These are phyloP conservation scores for Elsinoe ampelina DNA, from an alignment of 2,329 filamentous ascomycete genomes.

Conservation along the genomic window DNA sequence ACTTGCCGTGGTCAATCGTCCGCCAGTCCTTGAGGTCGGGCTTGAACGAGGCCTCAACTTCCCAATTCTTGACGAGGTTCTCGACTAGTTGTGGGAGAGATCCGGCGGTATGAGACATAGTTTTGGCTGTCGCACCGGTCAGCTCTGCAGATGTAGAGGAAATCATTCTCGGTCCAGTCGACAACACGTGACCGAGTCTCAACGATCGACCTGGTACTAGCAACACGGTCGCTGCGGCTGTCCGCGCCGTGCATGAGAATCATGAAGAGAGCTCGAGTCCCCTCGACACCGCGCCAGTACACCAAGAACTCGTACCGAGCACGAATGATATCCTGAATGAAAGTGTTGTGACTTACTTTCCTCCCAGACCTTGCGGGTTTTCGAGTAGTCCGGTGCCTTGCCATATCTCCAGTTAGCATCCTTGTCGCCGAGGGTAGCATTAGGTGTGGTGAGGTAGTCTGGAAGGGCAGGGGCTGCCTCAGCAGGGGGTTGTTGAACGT, in stretches of 20 bases:
- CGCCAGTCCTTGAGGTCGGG: slow-evolving; percentile 52
- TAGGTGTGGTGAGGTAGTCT: slow-evolving; percentile 50
- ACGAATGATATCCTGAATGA: not conserved
- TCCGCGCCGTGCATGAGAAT: too few relatives aligned
- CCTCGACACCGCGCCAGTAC: too few relatives aligned
- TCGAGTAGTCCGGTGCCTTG: slow-evolving; percentile 53
- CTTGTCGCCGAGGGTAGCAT: slow-evolving; percentile 48
- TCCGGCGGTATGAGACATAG: slow-evolving; percentile 44
- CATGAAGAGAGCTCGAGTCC: too few relatives aligned
- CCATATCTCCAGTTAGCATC: slow-evolving; percentile 53
- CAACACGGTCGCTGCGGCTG: too few relatives aligned
- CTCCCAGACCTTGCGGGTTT: slow-evolving; percentile 50
- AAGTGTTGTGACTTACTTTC: slow-evolving; percentile 42
- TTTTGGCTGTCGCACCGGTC: slow-evolving; percentile 41
- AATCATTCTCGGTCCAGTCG: not conserved
- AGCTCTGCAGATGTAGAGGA: slow-evolving; percentile 8
- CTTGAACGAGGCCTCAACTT: slow-evolving; percentile 63
- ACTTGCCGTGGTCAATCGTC: slow-evolving; percentile 51
- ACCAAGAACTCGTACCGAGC: not conserved
- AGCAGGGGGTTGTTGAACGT: slow-evolving; percentile 19
- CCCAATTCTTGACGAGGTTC: slow-evolving; percentile 66
- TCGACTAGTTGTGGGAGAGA: slow-evolving; percentile 54
- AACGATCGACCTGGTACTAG: too few relatives aligned
- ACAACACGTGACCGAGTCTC: too few relatives aligned
- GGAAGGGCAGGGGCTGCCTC: slow-evolving; percentile 36